phyloP scores from a whole-genome alignment of 2,329 filamentous ascomycete species.

The Paracoccidioides brasiliensis region DNA sequence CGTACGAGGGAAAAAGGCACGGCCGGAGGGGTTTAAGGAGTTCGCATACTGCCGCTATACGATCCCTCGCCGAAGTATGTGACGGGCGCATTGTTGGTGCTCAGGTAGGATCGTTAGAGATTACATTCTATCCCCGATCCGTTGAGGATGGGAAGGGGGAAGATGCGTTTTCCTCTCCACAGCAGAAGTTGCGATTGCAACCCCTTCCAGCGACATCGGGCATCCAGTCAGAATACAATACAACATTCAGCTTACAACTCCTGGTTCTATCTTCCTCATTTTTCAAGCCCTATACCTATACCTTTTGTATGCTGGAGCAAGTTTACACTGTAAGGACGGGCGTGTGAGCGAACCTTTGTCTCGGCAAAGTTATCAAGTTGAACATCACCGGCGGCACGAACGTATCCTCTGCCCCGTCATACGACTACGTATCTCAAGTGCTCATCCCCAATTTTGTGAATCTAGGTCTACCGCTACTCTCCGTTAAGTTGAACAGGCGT shows the following conservation, averaged over 20 bases:
- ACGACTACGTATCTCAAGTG: conserved; percentile 44
- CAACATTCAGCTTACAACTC: conserved; percentile 33
- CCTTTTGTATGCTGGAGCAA: conserved; percentile 34
- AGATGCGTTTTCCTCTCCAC: neutral
- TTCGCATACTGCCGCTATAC: conserved; percentile 44
- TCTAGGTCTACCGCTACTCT: conserved; percentile 39
- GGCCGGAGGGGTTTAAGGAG: conserved; percentile 43
- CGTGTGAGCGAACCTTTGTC: neutral
- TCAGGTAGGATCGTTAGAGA: conserved; percentile 22
- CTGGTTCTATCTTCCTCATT: conserved; percentile 43
- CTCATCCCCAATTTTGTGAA: conserved; percentile 40
- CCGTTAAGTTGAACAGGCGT: conserved; percentile 31
- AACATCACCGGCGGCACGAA: conserved; percentile 47
- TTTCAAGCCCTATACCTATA: conserved; percentile 49
- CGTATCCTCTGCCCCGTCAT: conserved; percentile 40
- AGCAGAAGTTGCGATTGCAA: conserved; percentile 1
- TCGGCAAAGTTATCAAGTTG: conserved; percentile 21
- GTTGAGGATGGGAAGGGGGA: neutral
- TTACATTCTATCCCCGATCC: conserved; percentile 22
- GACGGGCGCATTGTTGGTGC: conserved; percentile 29
- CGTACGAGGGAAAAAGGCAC: conserved; percentile 40
- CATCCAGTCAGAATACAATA: conserved; percentile 27
- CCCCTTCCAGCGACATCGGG: neutral
- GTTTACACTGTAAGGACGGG: conserved; percentile 2
- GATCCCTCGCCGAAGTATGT: conserved; percentile 39